Base-by-base conservation (phyloP, 495 filamentous ascomycete species). In the Chaetomium fimeti region DNA sequence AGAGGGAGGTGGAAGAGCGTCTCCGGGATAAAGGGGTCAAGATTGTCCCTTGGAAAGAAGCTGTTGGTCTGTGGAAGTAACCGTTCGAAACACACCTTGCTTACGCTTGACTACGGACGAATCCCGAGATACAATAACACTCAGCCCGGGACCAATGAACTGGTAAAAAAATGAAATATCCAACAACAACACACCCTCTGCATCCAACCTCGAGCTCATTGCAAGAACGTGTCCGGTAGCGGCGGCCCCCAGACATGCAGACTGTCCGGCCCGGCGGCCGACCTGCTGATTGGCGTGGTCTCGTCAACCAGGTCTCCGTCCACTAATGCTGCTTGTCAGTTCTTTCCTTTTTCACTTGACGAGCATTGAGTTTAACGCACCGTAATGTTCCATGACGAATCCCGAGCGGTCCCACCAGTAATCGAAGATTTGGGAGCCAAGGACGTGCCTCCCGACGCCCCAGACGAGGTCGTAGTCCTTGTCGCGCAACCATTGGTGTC, bases 371-470 rank as follows among this genome's bases (percentile, higher is more conserved):
- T 5, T 20, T 2, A 24, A 56, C 53, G 8, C 38, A 56, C 53
- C 53, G 6, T 56, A 56, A 22, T 56, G 53, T 20, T 56, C 53
- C 18, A 56, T n/a, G 13, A 56, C 22, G n/a, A 56, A 56, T 2
- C 53, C 53, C 7, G 53, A 56, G 29, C 53, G 53, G 13, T 56
- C 53, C 29, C 51, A 53, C 81, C 88, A 84, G 75, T 91, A 88
- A 72, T 91, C 88, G 48, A 92, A 79, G 56, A 85, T 76, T 71
- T 84, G 81, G 64, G 79, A 77, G 47, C 84, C 78, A 71, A 90
- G 64, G 52, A 87, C 77, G 80, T 90, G 85, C 75, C 89, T 69
- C 68, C 88, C 78, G 68, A 88, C 81, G 3, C 88, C 88, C 88
- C 88, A 91, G 45, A 85, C 84, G 48, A 80, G 79, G 62, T 83